Conservation (phyloP, 371 early-diverging fungal species). For the Mucor circinelloides region DNA sequence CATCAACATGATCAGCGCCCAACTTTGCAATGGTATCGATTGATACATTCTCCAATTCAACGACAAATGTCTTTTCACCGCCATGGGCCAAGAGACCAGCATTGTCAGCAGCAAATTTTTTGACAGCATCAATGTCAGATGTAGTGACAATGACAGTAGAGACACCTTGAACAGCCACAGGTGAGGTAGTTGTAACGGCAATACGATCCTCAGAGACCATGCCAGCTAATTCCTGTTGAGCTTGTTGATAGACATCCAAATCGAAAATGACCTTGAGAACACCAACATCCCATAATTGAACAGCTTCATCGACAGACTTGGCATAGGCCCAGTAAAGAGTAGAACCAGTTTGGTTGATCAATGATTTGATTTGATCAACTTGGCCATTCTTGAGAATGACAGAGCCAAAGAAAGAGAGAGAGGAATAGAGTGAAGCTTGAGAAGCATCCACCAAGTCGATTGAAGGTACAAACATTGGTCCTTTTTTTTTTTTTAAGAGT, state of each 20-base stretch:
- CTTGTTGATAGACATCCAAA: constrained; percentile 29
- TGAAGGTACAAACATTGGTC: constrained; percentile 60
- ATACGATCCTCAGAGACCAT: constrained; percentile 50
- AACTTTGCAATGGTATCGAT: constrained; percentile 41
- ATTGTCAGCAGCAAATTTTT: constrained; percentile 20
- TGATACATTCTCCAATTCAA: constrained; percentile 34
- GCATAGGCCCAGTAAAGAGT: constrained; percentile 61
- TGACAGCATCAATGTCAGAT: constrained; percentile 7
- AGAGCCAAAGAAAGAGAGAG: constrained; percentile 31
- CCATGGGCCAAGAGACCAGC: constrained; percentile 38
- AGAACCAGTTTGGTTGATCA: constrained; percentile 45
- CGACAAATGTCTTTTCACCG: constrained; percentile 48
- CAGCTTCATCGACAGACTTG: constrained; percentile 51
- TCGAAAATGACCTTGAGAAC: constrained; percentile 60
- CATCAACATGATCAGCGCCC: constrained; percentile 42
- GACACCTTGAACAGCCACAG: constrained; percentile 5
- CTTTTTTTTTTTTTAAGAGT: not conserved
- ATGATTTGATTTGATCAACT: constrained; percentile 39
- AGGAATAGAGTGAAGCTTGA: constrained; percentile 27
- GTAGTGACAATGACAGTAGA: constrained; percentile 28
- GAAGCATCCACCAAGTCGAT: constrained; percentile 40
- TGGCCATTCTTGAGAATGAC: constrained; percentile 42
- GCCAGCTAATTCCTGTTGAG: constrained; percentile 29
- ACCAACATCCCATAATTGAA: constrained; percentile 63
- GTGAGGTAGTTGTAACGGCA: constrained; percentile 21